phyloP scores from a whole-genome alignment of 306 rosid genomes.

The Lathyrus sativus region DNA sequence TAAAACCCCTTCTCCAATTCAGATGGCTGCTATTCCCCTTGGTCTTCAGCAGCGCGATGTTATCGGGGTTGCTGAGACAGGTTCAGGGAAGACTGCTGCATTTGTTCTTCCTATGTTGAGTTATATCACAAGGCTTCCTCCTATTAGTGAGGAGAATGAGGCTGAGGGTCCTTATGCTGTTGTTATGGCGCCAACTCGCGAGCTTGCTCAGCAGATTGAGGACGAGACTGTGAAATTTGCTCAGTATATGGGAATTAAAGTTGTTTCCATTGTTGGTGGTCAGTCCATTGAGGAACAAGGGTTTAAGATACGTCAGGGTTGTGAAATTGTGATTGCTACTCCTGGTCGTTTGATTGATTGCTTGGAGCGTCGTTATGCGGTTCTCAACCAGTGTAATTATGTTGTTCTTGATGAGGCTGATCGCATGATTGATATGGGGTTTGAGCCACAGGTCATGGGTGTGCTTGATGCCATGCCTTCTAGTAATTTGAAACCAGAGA shows the following conservation, averaged over 20 bases:
- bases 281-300: slow-evolving; percentile 95
- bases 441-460: slow-evolving; percentile 89
- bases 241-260: slow-evolving; percentile 74
- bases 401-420: slow-evolving; percentile 98
- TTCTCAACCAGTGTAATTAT: slow-evolving; percentile 89
- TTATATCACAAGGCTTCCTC: slow-evolving; percentile 82
- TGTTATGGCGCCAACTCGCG: slow-evolving; percentile 96
- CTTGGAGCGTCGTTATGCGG: slow-evolving; percentile 83
- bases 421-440: slow-evolving; percentile 95
- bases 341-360: slow-evolving; percentile 92
- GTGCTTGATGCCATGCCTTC: slow-evolving; percentile 97
- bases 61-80: slow-evolving; percentile 85
- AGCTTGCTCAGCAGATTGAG: slow-evolving; percentile 93
- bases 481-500: slow-evolving; percentile 85
- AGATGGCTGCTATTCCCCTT: slow-evolving; percentile 92
- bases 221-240: slow-evolving; percentile 87
- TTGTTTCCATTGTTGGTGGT: slow-evolving; percentile 94
- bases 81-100: slow-evolving; percentile 96
- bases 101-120: slow-evolving; percentile 93
- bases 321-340: slow-evolving; percentile 92
- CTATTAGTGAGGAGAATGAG: slow-evolving; percentile 84
- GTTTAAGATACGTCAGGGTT: slow-evolving; percentile 81
- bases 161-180: slow-evolving; percentile 95
- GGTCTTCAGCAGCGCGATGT: slow-evolving; percentile 88
- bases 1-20: slow-evolving; percentile 90